A percentile compares a stretch with the other conserved stretches of the same genome.
Conservation (phyloP, 345 rosid genomes). For the Murraya koenigii region DNA sequence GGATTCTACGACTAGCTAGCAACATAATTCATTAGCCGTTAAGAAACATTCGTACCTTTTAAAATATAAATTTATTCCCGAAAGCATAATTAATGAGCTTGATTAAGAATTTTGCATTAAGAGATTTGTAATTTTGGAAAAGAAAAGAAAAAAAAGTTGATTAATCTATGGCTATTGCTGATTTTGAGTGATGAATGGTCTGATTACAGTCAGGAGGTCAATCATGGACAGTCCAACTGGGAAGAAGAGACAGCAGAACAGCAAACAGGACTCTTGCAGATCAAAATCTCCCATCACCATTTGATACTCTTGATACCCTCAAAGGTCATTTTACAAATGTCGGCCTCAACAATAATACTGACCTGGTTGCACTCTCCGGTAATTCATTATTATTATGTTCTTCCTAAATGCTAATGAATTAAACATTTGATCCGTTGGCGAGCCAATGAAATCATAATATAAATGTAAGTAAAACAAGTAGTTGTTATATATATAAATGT, state of each 20-base stretch:
- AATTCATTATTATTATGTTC: neutral
- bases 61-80: too few relatives aligned
- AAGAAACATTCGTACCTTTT: too few relatives aligned
- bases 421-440: too few relatives aligned
- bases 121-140: too few relatives aligned
- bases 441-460: too few relatives aligned
- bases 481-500: too few relatives aligned
- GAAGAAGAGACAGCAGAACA: constrained; percentile 37
- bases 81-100: too few relatives aligned
- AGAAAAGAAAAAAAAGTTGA: too few relatives aligned
- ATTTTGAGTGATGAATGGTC: neutral
- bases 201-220: constrained; percentile 31
- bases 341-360: constrained; percentile 21
- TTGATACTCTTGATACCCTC: neutral
- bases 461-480: neutral
- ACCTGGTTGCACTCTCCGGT: constrained; percentile 29
- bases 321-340: constrained; percentile 15
- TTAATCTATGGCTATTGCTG: neutral
- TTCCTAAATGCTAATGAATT: too few relatives aligned
- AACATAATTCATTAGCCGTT: too few relatives aligned
- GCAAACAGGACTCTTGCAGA: constrained; percentile 27
- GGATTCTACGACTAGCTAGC: neutral
- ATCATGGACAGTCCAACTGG: constrained; percentile 23
- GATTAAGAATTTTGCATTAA: too few relatives aligned
- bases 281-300: constrained; percentile 13